Percentiles rank a stretch among this genome's conserved stretches.
phyloP scores from a whole-genome alignment of 768 basidiomycete genomes.

The Phallus indusiatus region DNA sequence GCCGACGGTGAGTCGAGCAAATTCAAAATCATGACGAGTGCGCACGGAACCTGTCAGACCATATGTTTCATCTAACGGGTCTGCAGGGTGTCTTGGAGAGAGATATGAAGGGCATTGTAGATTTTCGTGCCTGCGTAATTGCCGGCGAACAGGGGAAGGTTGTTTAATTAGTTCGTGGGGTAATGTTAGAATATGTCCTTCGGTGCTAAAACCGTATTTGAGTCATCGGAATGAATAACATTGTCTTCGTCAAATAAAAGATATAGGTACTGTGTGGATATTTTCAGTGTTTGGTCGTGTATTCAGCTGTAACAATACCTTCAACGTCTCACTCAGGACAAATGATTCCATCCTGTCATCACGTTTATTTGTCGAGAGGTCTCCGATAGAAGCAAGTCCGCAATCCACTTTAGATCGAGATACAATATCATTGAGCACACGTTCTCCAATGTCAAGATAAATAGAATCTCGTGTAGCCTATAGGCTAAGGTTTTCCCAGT shows the following conservation, averaged over 20 bases:
- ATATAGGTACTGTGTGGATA: slow-evolving; percentile 66
- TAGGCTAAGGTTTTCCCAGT: neutral
- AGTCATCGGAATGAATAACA: slow-evolving; percentile 60
- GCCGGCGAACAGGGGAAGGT: slow-evolving; percentile 47
- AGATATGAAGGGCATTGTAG: slow-evolving; percentile 70
- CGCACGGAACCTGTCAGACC: slow-evolving; percentile 64
- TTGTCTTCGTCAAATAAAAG: slow-evolving; percentile 87
- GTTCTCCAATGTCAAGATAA: slow-evolving; percentile 86
- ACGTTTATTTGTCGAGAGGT: slow-evolving; percentile 65
- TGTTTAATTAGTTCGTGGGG: slow-evolving; percentile 44
- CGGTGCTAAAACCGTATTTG: slow-evolving; percentile 89
- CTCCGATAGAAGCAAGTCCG: slow-evolving; percentile 74
- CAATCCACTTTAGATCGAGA: slow-evolving; percentile 74
- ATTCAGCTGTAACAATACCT: slow-evolving; percentile 34
- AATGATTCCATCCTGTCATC: slow-evolving; percentile 99
- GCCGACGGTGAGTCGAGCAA: slow-evolving; percentile 64
- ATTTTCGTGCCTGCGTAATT: slow-evolving; percentile 50
- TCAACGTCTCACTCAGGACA: slow-evolving; percentile 85
- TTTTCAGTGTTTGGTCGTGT: neutral
- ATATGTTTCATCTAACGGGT: slow-evolving; percentile 23
- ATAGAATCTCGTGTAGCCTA: slow-evolving; percentile 89
- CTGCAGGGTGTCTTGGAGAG: slow-evolving; percentile 21
- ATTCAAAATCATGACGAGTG: slow-evolving; percentile 68
- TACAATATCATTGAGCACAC: slow-evolving; percentile 66
- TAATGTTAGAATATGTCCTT: slow-evolving; percentile 81